Evolutionary conservation across 1,139 yeast species (phyloP), one percentile per base, ranked within the genome.

Genomic region (Taphrina betulina): DNA sequence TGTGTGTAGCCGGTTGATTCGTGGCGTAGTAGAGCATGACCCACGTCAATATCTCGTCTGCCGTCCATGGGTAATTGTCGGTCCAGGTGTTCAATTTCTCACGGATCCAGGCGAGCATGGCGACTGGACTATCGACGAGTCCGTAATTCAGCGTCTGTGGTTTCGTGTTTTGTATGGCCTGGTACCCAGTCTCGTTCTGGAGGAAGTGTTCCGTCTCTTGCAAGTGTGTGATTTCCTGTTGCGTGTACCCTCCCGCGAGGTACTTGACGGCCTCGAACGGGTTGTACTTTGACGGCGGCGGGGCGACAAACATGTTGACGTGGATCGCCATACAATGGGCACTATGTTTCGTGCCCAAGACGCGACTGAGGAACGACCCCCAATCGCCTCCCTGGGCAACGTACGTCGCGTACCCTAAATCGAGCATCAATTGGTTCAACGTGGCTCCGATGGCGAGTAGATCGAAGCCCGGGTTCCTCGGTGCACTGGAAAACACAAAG

Each of bases 321-420:
- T 53, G 57, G 33, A 53, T 44, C 22, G 57, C 57, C 23, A 20
- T 20, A 36, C 57, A 53, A 35, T 45, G 44, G 23, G 37, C 42
- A 17, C 41, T 7, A 24, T 41, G 56, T 14, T 35, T 20, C 29
- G 35, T 5, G n/a, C 43, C 50, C 16, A 53, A 20, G 16, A 26
- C 34, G 23, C 57, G 57, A 20, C 50, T n/a, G 40, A 53, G 26
- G 16, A 36, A 28, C n/a, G 53, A 44, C 1, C 57, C 57, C 53
- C 52, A 44, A 29, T 53, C 57, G 19, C 57, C 57, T 14, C 57
- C 57, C 23, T 53, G 57, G 12, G 44, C 52, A 23, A 53, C 34
- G 23, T 44, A 53, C 10, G 31, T 26, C 34, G 19, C 10, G 46
- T 53, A 53, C 12, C 57, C 57, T 19, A 53, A 19, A 14, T 40